A percentile compares a stretch with the other conserved stretches of the same genome.
Conservation (phyloP, 2,329 filamentous ascomycete species). For the Xylaria sp. region DNA sequence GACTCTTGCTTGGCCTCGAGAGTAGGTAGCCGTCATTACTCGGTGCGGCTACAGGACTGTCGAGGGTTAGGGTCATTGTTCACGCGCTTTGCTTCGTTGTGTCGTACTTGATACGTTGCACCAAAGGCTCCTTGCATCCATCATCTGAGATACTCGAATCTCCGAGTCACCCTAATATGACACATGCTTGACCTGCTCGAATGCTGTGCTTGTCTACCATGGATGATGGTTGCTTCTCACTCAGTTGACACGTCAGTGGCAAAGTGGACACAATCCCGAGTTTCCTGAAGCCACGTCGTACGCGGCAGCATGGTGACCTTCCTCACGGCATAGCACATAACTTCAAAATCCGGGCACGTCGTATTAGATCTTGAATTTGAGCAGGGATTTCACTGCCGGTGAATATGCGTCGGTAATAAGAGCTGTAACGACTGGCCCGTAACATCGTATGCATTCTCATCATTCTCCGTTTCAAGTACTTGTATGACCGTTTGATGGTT, state of each 20-base stretch:
- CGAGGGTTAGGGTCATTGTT: background rate
- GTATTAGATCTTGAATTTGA: background rate
- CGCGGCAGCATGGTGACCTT: background rate
- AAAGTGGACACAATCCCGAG: background rate
- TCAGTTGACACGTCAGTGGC: background rate
- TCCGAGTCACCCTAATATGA: background rate
- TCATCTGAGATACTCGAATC: background rate
- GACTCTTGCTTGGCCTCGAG: background rate
- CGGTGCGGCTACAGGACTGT: background rate
- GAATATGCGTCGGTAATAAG: no score
- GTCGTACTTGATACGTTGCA: background rate
- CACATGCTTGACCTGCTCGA: background rate
- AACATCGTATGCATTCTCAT: no score
- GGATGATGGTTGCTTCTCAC: background rate
- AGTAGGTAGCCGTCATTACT: background rate
- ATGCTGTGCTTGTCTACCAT: background rate
- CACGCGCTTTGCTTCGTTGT: background rate
- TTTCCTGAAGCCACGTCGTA: background rate
- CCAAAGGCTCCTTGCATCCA: background rate
- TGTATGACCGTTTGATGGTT: no score
- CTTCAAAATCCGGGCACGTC: background rate
- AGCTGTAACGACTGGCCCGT: no score
- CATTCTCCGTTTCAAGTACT: no score
- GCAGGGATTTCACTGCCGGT: no score
- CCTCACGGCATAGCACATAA: background rate